Evolutionary conservation across 306 rosid genomes (phyloP), one percentile per base, ranked within the genome.

Genomic region (Dicorynia guianensis): DNA sequence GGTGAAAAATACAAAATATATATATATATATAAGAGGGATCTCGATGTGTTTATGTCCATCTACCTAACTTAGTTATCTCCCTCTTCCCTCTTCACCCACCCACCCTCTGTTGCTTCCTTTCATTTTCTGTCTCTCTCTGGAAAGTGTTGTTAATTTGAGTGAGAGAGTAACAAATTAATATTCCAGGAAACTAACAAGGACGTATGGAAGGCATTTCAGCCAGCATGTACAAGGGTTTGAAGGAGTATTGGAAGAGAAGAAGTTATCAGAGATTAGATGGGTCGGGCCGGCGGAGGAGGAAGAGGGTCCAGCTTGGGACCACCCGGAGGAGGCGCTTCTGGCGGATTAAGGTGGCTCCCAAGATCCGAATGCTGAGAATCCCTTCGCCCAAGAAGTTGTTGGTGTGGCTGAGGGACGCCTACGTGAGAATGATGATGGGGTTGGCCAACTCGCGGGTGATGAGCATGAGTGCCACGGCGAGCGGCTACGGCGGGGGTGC

Each of bases 351-450:
- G 79, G 33, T 88, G 1, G 19, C 69, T 0, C 95, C 84, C 0
- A 93, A 83, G 88, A 80, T 89, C 30, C 75, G 69, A 35, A 58
- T 80, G 35, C 64, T 80, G 6, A 67, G 73, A 66, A 60, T 77
- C 33, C 80, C 92, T 35, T 88, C 96, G 6, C 90, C 97, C 0
- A 93, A 84, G 74, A 93, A 85, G 63, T 8, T 90, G 13, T 14
- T 85, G 14, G 35, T 86, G 20, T 90, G 98, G 96, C 82, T 92
- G 4, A 88, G 98, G 33, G 97, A 94, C 58, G 81, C 89, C 2
- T 92, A 94, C 62, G 85, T 92, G 6, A 76, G 79, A 4, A 87
- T 90, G 76, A 94, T 94, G 98, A 13, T 90, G 67, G 71, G 88
- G 49, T 58, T 94, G 38, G 96, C 96, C 0, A 89, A 71, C 81